Base-by-base conservation (phyloP, 371 early-diverging fungal species). In the Mortierella sp. region DNA sequence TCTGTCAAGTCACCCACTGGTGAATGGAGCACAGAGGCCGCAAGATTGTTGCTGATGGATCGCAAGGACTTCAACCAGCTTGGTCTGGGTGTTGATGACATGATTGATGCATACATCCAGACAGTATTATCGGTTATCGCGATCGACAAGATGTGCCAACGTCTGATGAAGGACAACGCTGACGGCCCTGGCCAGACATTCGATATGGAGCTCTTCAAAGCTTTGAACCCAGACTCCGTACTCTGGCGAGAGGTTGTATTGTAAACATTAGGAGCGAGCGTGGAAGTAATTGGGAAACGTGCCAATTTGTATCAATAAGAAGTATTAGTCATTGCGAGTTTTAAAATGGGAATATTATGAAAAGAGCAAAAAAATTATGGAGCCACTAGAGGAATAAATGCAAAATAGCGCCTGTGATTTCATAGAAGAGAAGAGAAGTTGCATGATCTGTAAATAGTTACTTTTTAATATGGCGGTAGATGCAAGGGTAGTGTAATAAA, bases 101-200 rank as follows among this genome's bases (percentile, higher is more conserved):
- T 97, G 70, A 97, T 97, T 71, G 97, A 97, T 78, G 96, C 96
- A 4, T 96, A 96, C 73, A 95, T 97, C 73, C 97, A 97, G 78
- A 97, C 97, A 1, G 93, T 95, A 6, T 80, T 96, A 35, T 90
- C 92, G 12, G 95, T 96, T 4, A 94, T 96, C 81, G 96, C 96
- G 18, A 96, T 97, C 69, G 97, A 97, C 83, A 93, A 92, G 75
- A 95, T 96, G 95, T 88, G 93, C 12, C 88, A 88, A 60, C 84
- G 93, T 40, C 75, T 96, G 26, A 93, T 95, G 92, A 52, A 52
- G 51, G 66, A 68, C 3, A 87, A 88, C 26, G 78, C 84, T 11
- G 84, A 84, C 39, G 90, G 86, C 20, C 1, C 68, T 20, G 75
- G 70, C 28, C 68, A 71, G 61, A 78, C 84, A 39, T 96, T 96